Base-by-base conservation (phyloP, 495 filamentous ascomycete genomes). In the Trichoderma parareesei region DNA sequence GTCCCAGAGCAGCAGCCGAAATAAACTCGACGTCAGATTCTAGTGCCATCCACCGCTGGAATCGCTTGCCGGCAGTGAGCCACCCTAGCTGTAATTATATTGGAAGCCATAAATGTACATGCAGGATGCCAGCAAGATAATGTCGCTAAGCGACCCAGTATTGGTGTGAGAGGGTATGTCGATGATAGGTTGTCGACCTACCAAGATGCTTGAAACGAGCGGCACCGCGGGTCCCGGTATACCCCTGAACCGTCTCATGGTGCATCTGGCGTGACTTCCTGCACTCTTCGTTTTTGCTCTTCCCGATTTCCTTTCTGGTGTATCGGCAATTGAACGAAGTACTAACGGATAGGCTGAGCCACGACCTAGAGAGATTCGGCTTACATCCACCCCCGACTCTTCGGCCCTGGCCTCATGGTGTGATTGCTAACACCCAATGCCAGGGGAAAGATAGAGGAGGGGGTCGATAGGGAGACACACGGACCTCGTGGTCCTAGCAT, bases 401-500 rank as follows among this genome's bases (percentile, higher is more conserved):
- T 20, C 33, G 8, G 33, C 49, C 53, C 53, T 6, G 53, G 53
- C 7, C 53, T 27, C 27, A 27, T 27, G 27, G 27, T 0, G 27
- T 27, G 10, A 1, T 5, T 57, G 53, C 53, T 27, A 35, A 33
- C 37, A 57, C 14, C 6, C 53, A 27, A 27, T 37, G 27, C 27
- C 8, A 57, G 53, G 27, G 53, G 49, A 14, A 27, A 27, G 27
- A 27, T 27, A 2, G 27, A 27, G 27, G 27, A 27, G 27, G 27
- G 27, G 27, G 2, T 27, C 27, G 27, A 27, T 27, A 27, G 53
- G 53, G 48, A 55, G 8, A 18, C 46, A 57, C 53, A 57, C 53
- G 53, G 53, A 16, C 53, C 53, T 57, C 27, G 8, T 57, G 53
- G 53, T 37, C 53, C 53, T 57, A 57, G 53, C 53, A 57, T 57